Evolutionary conservation across 257 asterid species (phyloP).

Genomic region (Solanum bulbocastanum): DNA sequence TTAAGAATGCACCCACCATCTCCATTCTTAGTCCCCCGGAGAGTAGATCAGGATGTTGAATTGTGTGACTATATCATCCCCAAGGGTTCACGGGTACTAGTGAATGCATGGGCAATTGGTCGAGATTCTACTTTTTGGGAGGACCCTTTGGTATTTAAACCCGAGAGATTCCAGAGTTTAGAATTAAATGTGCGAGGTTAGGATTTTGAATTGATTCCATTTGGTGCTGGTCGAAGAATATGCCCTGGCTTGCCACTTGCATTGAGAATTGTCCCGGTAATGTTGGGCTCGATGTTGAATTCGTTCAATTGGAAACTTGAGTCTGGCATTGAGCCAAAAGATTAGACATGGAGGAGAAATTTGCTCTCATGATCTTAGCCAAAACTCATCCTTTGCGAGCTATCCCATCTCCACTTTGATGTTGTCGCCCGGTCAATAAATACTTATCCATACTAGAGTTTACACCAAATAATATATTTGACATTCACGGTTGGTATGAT

Average conservation of each 20-base stretch:
- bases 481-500: no score
- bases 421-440: neutral
- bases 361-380: neutral
- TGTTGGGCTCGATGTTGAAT: neutral
- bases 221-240: conserved; percentile 8
- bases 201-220: conserved; percentile 1
- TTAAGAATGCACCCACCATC: no score
- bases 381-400: neutral
- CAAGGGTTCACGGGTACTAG: no score
- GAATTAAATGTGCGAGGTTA: neutral
- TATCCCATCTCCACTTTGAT: neutral
- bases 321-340: neutral
- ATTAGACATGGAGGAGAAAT: neutral
- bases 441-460: neutral
- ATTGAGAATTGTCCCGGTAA: neutral
- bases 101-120: no score
- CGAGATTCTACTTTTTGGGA: no score
- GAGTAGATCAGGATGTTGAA: no score
- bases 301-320: neutral
- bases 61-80: no score
- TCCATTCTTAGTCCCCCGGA: no score
- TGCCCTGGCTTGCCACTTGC: neutral
- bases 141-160: no score
- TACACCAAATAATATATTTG: no score
- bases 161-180: neutral